These are phyloP conservation scores for Breviolum minutum DNA, from an alignment of 73 alveolate species.

Conservation along the genomic window DNA sequence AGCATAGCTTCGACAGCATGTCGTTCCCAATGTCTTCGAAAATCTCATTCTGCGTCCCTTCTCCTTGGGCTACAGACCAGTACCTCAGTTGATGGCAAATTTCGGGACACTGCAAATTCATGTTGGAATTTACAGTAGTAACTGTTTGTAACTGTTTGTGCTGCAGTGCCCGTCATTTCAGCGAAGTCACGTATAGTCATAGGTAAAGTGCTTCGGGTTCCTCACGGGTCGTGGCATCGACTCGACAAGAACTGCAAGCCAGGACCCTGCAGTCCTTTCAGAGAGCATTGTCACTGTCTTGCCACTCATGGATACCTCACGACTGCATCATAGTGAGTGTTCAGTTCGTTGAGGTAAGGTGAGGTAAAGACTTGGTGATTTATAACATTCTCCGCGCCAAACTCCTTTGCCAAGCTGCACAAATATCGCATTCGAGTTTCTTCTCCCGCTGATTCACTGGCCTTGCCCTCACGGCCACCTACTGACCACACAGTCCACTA, in stretches of 20 bases:
- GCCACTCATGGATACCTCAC: constrained; percentile 85
- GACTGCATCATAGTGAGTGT: neutral
- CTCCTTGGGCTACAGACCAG: constrained; percentile 61
- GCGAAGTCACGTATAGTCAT: constrained; percentile 56
- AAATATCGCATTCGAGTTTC: constrained; percentile 72
- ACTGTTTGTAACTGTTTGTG: neutral
- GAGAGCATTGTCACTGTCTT: constrained; percentile 74
- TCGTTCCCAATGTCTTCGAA: constrained; percentile 69
- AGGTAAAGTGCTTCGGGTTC: constrained; percentile 93
- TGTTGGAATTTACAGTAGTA: neutral
- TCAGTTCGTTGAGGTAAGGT: neutral
- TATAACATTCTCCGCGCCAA: neutral
- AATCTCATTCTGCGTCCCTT: constrained; percentile 76
- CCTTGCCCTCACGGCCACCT: constrained; percentile 95
- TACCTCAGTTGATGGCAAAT: neutral
- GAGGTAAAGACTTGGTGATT: neutral
- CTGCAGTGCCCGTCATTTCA: neutral
- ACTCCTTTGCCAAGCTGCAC: constrained; percentile 9
- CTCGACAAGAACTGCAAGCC: neutral
- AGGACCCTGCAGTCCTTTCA: constrained; percentile 34
- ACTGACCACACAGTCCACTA: neutral
- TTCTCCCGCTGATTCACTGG: constrained; percentile 91
- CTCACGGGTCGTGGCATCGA: neutral
- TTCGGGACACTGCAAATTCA: neutral
- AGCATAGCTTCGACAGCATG: constrained; percentile 66